Evolutionary conservation across 495 filamentous ascomycete species (phyloP), one percentile per base, ranked within the genome.

Genomic region (Acidomyces sp.): DNA sequence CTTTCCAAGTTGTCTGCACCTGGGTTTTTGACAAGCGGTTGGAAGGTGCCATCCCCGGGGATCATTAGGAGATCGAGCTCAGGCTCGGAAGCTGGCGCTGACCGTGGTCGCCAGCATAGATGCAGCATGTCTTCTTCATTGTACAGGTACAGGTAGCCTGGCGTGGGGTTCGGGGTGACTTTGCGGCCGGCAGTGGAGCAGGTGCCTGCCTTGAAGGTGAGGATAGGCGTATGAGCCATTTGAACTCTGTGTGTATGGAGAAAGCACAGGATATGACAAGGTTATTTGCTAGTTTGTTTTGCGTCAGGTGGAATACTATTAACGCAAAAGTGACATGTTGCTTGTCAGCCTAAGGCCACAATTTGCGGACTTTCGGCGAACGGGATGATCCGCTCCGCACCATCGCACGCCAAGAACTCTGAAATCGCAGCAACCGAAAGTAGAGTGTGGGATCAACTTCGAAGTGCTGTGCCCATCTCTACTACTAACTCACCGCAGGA

Each of bases 181-280:
- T 72, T 79, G 51, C 67, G 71, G 36, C 79, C 75, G 57, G 68
- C 66, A 32, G 29, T 16, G 37, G 28, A 76, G 64, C 92, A 99
- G 60, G 72, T 75, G 58, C 92, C 92, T 49, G 87, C 92, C 71
- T 93, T 96, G 70, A 99, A 95, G 3, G 86, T 92, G 56, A 99
- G 86, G 53, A 94, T 71, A 21, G 86, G 87, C 46, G 64, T 60
- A 65, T 78, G 76, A 40, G 85, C 82, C 85, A 92, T 92, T 6
- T 34, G 40, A 29, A 5, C 18, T 13, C 16, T 18, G 16, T 5
- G 3, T 37, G 17, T 23, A 12, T 6, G 2, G 13, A 29, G 28
- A 23, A 6, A 20, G n/a, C 6, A 6, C 34, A 6, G 35, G 21
- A 23, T 27, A 27, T 39, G n/a, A n/a, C n/a, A n/a, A n/a, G n/a